These are phyloP conservation scores for Phytophthora gonapodyides DNA, from an alignment of 352 stramenopile species.

Conservation along the genomic window DNA sequence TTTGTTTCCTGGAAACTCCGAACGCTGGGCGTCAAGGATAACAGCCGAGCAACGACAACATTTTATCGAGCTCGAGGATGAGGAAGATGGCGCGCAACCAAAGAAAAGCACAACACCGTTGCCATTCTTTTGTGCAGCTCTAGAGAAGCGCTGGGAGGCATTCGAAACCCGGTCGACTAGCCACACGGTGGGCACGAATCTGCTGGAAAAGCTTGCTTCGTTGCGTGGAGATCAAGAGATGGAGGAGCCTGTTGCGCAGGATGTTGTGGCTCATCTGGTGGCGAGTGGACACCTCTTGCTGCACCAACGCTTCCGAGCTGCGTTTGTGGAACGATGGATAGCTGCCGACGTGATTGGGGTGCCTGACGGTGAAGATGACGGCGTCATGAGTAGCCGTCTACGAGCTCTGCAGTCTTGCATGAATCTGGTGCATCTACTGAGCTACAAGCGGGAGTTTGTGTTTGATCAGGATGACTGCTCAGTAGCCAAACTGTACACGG, in stretches of 20 bases:
- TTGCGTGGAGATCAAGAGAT: constrained; percentile 48
- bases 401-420: constrained; percentile 72
- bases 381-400: constrained; percentile 49
- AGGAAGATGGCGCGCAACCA: constrained; percentile 17
- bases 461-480: constrained; percentile 70
- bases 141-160: constrained; percentile 53
- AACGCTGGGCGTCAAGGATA: constrained; percentile 32
- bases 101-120: constrained; percentile 43
- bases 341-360: constrained; percentile 50
- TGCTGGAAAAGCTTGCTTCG: constrained; percentile 52
- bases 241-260: constrained; percentile 57
- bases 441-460: constrained; percentile 89
- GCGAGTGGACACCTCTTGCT: constrained; percentile 63
- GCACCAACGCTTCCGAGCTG: constrained; percentile 75
- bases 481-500: constrained; percentile 77
- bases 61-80: constrained; percentile 34
- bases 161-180: constrained; percentile 64
- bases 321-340: constrained; percentile 75
- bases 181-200: constrained; percentile 53
- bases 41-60: constrained; percentile 14
- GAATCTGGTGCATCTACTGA: constrained; percentile 84
- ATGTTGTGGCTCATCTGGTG: constrained; percentile 58
- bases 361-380: constrained; percentile 51
- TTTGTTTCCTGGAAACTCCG: constrained; percentile 40
- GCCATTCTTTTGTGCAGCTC: constrained; percentile 47